Conservation (phyloP, 2,329 filamentous ascomycete genomes). For the Xylaria sp. region DNA sequence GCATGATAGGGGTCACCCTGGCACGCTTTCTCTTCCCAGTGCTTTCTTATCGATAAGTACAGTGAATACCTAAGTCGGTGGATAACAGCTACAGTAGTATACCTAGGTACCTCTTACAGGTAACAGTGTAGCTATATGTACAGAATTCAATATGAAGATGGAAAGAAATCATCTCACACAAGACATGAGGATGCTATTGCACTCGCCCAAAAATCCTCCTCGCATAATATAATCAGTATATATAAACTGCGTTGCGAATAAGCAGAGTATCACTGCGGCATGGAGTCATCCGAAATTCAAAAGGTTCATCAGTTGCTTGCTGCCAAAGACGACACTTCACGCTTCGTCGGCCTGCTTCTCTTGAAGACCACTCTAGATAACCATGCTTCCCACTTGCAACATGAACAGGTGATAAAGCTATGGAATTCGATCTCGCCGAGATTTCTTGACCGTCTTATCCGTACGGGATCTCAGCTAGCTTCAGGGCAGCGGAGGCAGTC, state of each 20-base stretch:
- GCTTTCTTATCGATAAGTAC: conserved; percentile 24
- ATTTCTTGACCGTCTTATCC: conserved; percentile 72
- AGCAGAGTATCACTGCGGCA: conserved; percentile 14
- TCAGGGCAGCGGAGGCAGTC: conserved; percentile 56
- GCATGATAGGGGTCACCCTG: conserved; percentile 20
- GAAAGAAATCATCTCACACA: background rate
- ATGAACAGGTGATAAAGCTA: conserved; percentile 58
- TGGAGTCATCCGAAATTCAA: conserved; percentile 48
- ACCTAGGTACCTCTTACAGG: background rate
- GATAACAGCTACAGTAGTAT: background rate
- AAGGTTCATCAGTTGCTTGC: conserved; percentile 66
- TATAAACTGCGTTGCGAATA: background rate
- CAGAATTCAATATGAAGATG: background rate
- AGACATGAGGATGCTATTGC: background rate
- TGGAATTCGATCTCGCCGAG: conserved; percentile 70
- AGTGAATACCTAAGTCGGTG: background rate
- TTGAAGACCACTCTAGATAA: conserved; percentile 74
- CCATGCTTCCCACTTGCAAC: conserved; percentile 58
- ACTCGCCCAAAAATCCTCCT: background rate
- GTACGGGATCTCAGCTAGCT: conserved; percentile 57
- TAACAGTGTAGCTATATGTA: too few species aligned
- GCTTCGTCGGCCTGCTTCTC: conserved; percentile 74
- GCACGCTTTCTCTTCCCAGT: background rate
- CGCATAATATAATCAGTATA: too few species aligned
- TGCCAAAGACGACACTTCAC: conserved; percentile 72